Evolutionary conservation across 345 rosid species (phyloP), one percentile per base, ranked within the genome.

Genomic region (Rhizophora apiculata): DNA sequence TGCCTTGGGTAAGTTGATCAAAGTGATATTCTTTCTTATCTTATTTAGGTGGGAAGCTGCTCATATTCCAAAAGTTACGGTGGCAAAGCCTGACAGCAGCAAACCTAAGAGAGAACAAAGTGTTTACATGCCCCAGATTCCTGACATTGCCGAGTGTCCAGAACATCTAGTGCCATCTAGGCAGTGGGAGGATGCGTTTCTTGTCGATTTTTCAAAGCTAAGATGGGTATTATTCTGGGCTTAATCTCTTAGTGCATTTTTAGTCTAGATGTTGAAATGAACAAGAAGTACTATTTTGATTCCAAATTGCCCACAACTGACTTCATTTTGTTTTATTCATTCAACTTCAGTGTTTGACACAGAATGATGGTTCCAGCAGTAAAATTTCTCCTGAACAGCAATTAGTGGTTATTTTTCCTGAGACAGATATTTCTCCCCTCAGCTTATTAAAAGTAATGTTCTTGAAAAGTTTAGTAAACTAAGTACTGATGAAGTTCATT

Each of bases 41-140:
- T 55, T 65, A 29, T 65, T 69, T 61, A 95, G 99, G 85, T 95
- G 99, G 99, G 99, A 95, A 84, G 96, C 99, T 67, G 82, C 87
- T 70, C 87, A 60, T 56, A 75, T 89, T 78, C 96, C 96, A 2
- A 89, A 87, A 63, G 92, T 94, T 49, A 84, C 71, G 73, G 88
- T 89, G 61, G 96, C 88, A 62, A 86, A 88, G 80, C 75, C 79
- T 74, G 88, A 83, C 55, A 69, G 27, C 69, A 76, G 65, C 68
- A 83, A 81, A 70, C 46, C 72, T 59, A 67, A 46, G 32, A 80
- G 79, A 74, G 96, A 86, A 70, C 99, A 92, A 74, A 88, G 89
- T 70, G 78, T 80, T 62, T 90, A 95, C 70, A 88, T 95, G 99
- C 99, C 97, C 48, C 84, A 80, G 71, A 34, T 34, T 34, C 11